Evolutionary conservation across 371 early-diverging fungal species (phyloP), one percentile per base, ranked within the genome.

Genomic region (Blastocladiella emersonii): DNA sequence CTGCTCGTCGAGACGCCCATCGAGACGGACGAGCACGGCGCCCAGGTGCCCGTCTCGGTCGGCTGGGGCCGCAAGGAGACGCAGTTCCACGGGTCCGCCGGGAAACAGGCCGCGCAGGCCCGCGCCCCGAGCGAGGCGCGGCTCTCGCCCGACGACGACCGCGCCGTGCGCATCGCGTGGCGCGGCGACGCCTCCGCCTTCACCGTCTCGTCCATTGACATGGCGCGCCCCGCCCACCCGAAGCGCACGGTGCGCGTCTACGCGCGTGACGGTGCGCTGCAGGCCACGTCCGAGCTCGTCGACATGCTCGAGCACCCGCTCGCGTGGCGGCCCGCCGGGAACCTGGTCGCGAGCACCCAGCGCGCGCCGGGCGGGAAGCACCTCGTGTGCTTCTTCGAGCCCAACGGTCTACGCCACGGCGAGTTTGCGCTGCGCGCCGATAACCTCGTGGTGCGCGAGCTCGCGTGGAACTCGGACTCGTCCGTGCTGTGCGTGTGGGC

Each of bases 11-110:
- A 93, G 65, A 81, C 81, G n/a, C 80, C 81, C 0, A 71, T 90
- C 30, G 76, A 84, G 64, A 84, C 81, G 15, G 80, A 80, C 27
- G 81, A 82, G 36, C 64, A 75, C 51, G 89, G 88, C 12, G 84
- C 87, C 77, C 88, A 84, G 59, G 78, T 80, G 51, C 79, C 78
- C 30, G 87, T 89, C 43, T 83, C 76, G 60, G 85, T 98, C n/a
- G 98, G 98, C 43, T 98, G 98, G 98, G 98, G 98, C 59, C 85
- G 81, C 62, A 93, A 91, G 64, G 96, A 93, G 69, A 98, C 98
- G 12, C 98, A 98, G 71, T 98, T 95, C 69, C 95, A 96, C 68
- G 98, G 98, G 45, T 81, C 84, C 23, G 89, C 76, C 34, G 94
- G 93, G 61, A 96, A 93, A 70, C 75, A 72, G 55, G 90, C 89